phyloP scores from a whole-genome alignment of 768 basidiomycete species.

The Gautieria morchelliformis region DNA sequence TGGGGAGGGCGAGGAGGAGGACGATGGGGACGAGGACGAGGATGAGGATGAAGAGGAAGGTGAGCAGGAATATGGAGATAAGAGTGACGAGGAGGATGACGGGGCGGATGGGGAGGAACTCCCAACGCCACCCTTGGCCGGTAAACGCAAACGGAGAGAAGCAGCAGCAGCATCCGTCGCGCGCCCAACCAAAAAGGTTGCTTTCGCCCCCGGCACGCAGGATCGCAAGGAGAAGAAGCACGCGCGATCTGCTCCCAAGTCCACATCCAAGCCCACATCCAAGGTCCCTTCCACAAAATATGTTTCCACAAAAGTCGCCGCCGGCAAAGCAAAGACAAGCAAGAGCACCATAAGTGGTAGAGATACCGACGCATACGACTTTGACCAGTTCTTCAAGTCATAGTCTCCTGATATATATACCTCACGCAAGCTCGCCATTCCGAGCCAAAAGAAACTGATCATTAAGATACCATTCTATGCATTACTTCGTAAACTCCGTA shows the following conservation, averaged over 20 bases:
- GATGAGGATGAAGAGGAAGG: constrained; percentile 30
- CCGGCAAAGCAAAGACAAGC: constrained; percentile 23
- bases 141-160: constrained; percentile 40
- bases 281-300: neutral
- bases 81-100: constrained; percentile 29
- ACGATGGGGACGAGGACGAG: constrained; percentile 22
- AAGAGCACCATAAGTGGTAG: neutral
- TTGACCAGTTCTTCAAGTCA: constrained; percentile 44
- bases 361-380: constrained; percentile 41
- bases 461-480: too few species aligned
- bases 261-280: neutral
- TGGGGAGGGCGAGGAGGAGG: constrained; percentile 9
- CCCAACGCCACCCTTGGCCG: constrained; percentile 20
- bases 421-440: too few species aligned
- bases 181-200: constrained; percentile 42
- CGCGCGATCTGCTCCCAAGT: constrained; percentile 3
- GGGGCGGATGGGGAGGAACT: constrained; percentile 28
- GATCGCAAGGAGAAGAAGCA: constrained; percentile 15
- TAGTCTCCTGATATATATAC: neutral
- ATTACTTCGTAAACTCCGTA: too few species aligned
- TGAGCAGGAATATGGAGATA: constrained; percentile 27
- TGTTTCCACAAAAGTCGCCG: constrained; percentile 23
- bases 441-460: too few species aligned
- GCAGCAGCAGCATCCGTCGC: constrained; percentile 18
- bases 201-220: constrained; percentile 33